Evolutionary conservation across 1,284 basidiomycete species (phyloP).

Genomic region (Ustilago esculenta): DNA sequence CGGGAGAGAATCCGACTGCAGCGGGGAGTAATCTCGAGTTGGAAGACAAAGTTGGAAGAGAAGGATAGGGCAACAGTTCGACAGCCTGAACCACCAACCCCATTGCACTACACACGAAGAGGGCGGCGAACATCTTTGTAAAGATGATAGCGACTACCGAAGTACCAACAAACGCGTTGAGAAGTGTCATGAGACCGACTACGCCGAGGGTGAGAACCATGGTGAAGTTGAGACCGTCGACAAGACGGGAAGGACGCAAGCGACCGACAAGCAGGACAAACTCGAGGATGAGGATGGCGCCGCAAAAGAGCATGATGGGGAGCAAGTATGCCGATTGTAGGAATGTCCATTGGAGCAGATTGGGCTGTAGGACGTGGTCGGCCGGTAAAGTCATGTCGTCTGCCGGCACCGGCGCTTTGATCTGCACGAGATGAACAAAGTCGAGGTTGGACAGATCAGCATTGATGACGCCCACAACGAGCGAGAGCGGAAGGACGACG

Average conservation of each 20-base stretch:
- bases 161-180: conserved; percentile 14
- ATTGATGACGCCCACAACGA: conserved; percentile 14
- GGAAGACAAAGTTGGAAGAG: too few species aligned
- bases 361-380: conserved; percentile 6
- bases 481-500: conserved; percentile 15
- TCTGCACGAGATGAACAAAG: conserved; percentile 17
- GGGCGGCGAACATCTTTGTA: conserved; percentile 6
- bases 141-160: conserved; percentile 12
- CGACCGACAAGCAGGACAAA: conserved; percentile 20
- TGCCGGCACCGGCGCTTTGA: not conserved
- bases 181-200: conserved; percentile 13
- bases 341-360: conserved; percentile 18
- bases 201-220: not conserved
- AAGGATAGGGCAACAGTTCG: conserved; percentile 6
- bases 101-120: conserved; percentile 8
- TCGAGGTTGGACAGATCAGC: conserved; percentile 31
- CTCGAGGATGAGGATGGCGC: conserved; percentile 9
- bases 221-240: not conserved
- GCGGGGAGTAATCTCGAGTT: not conserved
- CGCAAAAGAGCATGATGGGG: conserved; percentile 15
- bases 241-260: not conserved
- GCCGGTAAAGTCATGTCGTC: not conserved
- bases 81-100: conserved; percentile 15
- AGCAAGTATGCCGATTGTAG: conserved; percentile 22
- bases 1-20: not conserved